phyloP scores from a whole-genome alignment of 495 filamentous ascomycete genomes.

The Durotheca rogersii region DNA sequence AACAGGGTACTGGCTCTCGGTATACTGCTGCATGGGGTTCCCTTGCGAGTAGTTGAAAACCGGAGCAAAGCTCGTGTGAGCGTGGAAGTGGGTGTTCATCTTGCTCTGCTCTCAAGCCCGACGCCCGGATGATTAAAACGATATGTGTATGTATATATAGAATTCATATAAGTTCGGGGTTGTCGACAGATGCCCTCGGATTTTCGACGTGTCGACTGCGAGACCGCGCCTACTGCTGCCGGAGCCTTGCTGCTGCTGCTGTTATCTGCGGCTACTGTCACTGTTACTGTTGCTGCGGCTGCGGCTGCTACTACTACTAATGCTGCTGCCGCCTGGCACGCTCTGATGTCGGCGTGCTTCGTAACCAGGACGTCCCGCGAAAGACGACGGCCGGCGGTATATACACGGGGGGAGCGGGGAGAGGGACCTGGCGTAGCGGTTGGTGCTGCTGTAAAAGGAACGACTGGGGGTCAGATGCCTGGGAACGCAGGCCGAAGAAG shows the following conservation, averaged over 20 bases:
- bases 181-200: background rate
- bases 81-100: slow-evolving; percentile 33
- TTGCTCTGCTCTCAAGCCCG: slow-evolving; percentile 3
- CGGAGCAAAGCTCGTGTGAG: slow-evolving; percentile 19
- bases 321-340: no score
- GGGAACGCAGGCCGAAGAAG: slow-evolving; percentile 24
- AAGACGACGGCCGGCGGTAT: no score
- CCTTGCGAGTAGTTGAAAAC: slow-evolving; percentile 25
- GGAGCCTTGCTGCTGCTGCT: no score
- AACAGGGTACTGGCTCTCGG: slow-evolving; percentile 22
- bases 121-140: background rate
- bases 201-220: no score
- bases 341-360: no score
- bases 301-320: no score
- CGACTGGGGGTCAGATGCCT: slow-evolving; percentile 45
- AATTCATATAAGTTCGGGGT: background rate
- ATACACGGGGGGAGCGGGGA: no score
- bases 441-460: slow-evolving; percentile 40
- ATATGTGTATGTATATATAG: background rate
- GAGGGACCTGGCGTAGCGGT: background rate
- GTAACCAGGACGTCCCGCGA: background rate
- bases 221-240: no score
- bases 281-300: no score
- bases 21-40: slow-evolving; percentile 19
- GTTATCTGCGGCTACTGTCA: no score